Evolutionary conservation across 148 eudicot genomes (phyloP).

Genomic region (Agrostemma githago): DNA sequence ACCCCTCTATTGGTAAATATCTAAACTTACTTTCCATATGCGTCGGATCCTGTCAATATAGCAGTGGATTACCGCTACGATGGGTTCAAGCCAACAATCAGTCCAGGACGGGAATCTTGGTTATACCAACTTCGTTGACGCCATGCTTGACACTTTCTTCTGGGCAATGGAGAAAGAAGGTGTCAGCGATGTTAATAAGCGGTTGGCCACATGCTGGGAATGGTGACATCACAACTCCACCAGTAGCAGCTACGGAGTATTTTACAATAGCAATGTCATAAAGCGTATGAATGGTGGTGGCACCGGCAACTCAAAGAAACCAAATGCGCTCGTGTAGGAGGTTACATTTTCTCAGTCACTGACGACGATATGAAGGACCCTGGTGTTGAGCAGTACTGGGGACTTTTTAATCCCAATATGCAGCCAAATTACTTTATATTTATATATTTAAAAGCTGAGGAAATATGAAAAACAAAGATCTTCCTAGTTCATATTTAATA

Average conservation of each 20-base stretch:
- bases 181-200: constrained; percentile 25
- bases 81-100: constrained; percentile 11
- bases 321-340: constrained; percentile 13
- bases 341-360: constrained; percentile 26
- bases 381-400: constrained; percentile 33
- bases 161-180: constrained; percentile 42
- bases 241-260: constrained; percentile 19
- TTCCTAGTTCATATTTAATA: background rate
- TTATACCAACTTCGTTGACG: constrained; percentile 45
- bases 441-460: background rate
- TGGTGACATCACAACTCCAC: constrained; percentile 33
- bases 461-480: background rate
- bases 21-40: constrained; percentile 53
- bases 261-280: constrained; percentile 31
- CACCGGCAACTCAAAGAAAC: constrained; percentile 38
- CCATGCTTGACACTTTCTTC: constrained; percentile 36
- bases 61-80: constrained; percentile 35
- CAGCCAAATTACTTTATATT: constrained; percentile 21
- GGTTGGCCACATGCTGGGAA: constrained; percentile 46
- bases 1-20: constrained; percentile 38
- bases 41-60: constrained; percentile 27
- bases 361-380: constrained; percentile 26
- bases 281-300: constrained; percentile 12
- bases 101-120: constrained; percentile 25
- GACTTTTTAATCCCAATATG: constrained; percentile 27